Conservation (phyloP, 306 rosid genomes). For the Dryas octopetala region DNA sequence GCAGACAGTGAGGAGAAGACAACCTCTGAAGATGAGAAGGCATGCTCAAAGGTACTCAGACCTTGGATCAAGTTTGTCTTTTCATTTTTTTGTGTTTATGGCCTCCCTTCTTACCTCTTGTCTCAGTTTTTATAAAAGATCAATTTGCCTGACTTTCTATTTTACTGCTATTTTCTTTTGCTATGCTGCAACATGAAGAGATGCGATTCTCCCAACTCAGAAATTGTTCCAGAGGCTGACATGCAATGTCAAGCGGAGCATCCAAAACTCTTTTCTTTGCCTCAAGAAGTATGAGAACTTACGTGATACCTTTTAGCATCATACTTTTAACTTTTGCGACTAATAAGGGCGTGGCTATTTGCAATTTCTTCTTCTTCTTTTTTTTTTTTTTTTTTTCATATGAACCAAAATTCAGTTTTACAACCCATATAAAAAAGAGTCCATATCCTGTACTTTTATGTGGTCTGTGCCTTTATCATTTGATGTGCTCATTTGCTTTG, state of each 20-base stretch:
- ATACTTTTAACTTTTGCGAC: too few species aligned
- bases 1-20: slow-evolving; percentile 57
- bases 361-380: too few species aligned
- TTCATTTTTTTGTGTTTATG: neutral
- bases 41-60: slow-evolving; percentile 40
- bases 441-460: too few species aligned
- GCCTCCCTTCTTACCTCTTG: neutral
- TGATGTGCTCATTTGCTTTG: neutral
- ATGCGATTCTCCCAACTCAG: slow-evolving; percentile 45
- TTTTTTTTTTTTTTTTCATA: too few species aligned
- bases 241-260: slow-evolving; percentile 6
- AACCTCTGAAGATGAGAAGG: slow-evolving; percentile 49
- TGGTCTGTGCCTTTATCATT: neutral
- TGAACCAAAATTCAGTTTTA: too few species aligned
- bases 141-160: neutral
- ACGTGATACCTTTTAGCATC: too few species aligned
- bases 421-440: too few species aligned
- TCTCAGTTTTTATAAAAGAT: neutral
- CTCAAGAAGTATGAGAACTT: slow-evolving; percentile 40
- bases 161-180: neutral
- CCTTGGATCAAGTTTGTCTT: neutral
- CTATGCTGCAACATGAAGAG: slow-evolving; percentile 29
- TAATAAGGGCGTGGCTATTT: too few species aligned
- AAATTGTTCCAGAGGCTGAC: slow-evolving; percentile 16
- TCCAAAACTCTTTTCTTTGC: slow-evolving; percentile 29